These are phyloP conservation scores for Alisma plantagoaquatica DNA, from an alignment of 106 monocot species.

Conservation along the genomic window DNA sequence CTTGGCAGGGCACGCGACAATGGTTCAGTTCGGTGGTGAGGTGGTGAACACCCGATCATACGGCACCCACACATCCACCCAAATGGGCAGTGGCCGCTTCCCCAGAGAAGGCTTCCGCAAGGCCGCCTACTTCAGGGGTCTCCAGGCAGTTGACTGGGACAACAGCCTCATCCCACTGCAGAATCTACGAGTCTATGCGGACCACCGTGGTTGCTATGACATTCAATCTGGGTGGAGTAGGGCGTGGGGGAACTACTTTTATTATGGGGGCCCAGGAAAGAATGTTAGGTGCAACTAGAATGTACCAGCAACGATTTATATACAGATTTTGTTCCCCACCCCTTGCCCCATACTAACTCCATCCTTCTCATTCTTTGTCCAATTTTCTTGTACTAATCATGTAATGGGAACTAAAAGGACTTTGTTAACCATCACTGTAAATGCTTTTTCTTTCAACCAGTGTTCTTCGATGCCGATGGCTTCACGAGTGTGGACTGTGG, in stretches of 20 bases:
- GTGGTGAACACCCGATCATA: constrained; percentile 47
- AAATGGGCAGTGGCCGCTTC: constrained; percentile 95
- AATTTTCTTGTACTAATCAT: too few relatives aligned
- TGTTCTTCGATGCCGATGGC: too few relatives aligned
- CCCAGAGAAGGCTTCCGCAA: constrained; percentile 63
- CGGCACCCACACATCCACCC: constrained; percentile 64
- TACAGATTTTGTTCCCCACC: too few relatives aligned
- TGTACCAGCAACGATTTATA: too few relatives aligned
- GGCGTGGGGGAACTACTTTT: constrained; percentile 91
- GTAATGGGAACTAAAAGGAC: too few relatives aligned
- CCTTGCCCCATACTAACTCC: too few relatives aligned
- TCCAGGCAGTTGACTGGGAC: constrained; percentile 86
- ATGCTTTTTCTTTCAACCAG: too few relatives aligned
- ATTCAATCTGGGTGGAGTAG: constrained; percentile 47
- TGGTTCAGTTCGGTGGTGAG: constrained; percentile 88
- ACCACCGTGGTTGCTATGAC: constrained; percentile 73
- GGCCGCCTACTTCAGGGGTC: constrained; percentile 76
- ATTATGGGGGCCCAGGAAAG: constrained; percentile 91
- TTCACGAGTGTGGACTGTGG: too few relatives aligned
- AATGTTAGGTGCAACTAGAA: constrained; percentile 58
- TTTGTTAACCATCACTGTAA: too few relatives aligned
- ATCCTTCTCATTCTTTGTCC: too few relatives aligned
- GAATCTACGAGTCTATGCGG: constrained; percentile 54
- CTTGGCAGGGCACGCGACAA: constrained; percentile 41
- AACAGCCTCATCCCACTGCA: constrained; percentile 59